These are phyloP conservation scores for Corinectria fuckeliana DNA, from an alignment of 2,329 filamentous ascomycete genomes.

Conservation along the genomic window DNA sequence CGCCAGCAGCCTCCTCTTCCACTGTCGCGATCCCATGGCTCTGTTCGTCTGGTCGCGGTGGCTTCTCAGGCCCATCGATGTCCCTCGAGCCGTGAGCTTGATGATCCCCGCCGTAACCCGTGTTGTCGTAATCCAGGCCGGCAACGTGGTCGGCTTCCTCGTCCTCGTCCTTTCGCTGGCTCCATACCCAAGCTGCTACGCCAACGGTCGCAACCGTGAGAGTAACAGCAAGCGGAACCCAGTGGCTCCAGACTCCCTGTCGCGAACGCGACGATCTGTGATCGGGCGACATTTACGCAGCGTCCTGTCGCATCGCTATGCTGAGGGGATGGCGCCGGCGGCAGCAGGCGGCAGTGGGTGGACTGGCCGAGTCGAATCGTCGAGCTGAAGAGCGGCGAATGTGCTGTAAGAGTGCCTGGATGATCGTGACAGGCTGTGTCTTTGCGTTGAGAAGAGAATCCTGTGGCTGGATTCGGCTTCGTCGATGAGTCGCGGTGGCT, in stretches of 20 bases:
- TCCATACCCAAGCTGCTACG: constrained; percentile 92
- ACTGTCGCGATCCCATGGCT: constrained; percentile 48
- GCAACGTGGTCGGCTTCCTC: constrained; percentile 64
- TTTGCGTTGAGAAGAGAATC: constrained; percentile 22
- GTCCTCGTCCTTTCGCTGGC: constrained; percentile 78
- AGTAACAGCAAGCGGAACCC: constrained; percentile 87
- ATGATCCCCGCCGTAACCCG: constrained; percentile 62
- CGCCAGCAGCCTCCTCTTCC: constrained; percentile 43
- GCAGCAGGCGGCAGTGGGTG: constrained; percentile 25
- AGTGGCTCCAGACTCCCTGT: constrained; percentile 76
- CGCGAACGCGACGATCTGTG: constrained; percentile 64
- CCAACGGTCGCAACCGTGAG: constrained; percentile 87
- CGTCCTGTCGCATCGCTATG: constrained; percentile 45
- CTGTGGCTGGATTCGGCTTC: constrained; percentile 32
- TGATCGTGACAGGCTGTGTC: constrained; percentile 7
- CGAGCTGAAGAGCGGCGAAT: neutral
- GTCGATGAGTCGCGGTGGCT: constrained; percentile 38
- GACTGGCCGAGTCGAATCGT: constrained; percentile 20
- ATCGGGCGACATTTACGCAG: constrained; percentile 66
- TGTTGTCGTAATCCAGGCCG: constrained; percentile 54
- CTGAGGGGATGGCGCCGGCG: constrained; percentile 28
- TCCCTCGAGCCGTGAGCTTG: constrained; percentile 54
- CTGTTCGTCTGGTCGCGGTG: constrained; percentile 49
- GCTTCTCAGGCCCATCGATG: constrained; percentile 43
- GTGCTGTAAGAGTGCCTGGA: constrained; percentile 16